Conservation (phyloP, 148 eudicot genomes). For the Silene latifolia region DNA sequence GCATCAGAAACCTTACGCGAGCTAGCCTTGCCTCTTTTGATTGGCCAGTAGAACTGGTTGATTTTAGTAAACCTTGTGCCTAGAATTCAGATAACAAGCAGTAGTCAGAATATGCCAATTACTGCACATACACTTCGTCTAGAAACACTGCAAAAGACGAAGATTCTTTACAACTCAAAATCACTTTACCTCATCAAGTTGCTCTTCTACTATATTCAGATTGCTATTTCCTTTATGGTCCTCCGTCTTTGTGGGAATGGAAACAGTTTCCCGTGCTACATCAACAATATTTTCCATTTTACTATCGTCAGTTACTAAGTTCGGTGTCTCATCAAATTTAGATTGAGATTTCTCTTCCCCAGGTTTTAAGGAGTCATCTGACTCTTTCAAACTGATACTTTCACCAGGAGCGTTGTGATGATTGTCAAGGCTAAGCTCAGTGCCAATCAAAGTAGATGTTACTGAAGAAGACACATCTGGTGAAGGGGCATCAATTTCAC, state of each 20-base stretch:
- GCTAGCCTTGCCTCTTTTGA: slow-evolving; percentile 99
- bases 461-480: slow-evolving; percentile 27
- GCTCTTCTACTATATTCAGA: slow-evolving; percentile 62
- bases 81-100: slow-evolving; percentile 38
- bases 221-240: slow-evolving; percentile 33
- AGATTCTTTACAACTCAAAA: slow-evolving; percentile 14
- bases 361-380: slow-evolving; percentile 33
- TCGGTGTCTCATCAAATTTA: slow-evolving; percentile 32
- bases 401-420: slow-evolving; percentile 40
- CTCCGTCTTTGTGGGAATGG: slow-evolving; percentile 31
- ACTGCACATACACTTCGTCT: not conserved
- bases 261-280: slow-evolving; percentile 40
- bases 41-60: slow-evolving; percentile 73
- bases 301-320: slow-evolving; percentile 24
- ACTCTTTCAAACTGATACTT: slow-evolving; percentile 32
- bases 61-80: slow-evolving; percentile 95
- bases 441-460: slow-evolving; percentile 26
- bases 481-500: slow-evolving; percentile 29
- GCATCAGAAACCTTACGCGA: slow-evolving; percentile 57
- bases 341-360: slow-evolving; percentile 38
- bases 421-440: slow-evolving; percentile 38
- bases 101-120: slow-evolving; percentile 32
- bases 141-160: slow-evolving; percentile 7
- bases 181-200: slow-evolving; percentile 88
- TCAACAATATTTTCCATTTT: slow-evolving; percentile 33